Evolutionary conservation across 495 filamentous ascomycete species (phyloP).

Genomic region (Baudoinia panamericana): DNA sequence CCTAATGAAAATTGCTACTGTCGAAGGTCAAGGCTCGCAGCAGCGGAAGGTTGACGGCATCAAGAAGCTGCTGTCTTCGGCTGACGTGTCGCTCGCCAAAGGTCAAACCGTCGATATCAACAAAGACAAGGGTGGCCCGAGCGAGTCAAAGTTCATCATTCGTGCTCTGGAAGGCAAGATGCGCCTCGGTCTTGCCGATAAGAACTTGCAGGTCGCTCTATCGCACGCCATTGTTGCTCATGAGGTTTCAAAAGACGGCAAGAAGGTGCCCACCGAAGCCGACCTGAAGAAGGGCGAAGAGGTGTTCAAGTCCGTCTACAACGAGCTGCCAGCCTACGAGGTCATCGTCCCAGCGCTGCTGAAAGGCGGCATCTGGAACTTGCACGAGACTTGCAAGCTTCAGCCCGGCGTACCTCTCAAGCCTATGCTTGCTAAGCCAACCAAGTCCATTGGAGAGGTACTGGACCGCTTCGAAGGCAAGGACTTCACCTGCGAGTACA

Average conservation of each 20-base stretch:
- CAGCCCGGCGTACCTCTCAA: conserved; percentile 90
- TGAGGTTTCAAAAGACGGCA: conserved; percentile 53
- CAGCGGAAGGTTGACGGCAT: conserved; percentile 84
- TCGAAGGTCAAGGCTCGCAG: conserved; percentile 77
- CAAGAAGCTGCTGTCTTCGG: conserved; percentile 82
- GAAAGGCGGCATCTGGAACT: conserved; percentile 66
- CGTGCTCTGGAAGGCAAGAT: conserved; percentile 90
- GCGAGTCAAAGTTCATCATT: conserved; percentile 87
- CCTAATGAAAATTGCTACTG: conserved; percentile 74
- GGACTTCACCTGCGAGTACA: conserved; percentile 96
- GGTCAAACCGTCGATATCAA: conserved; percentile 58
- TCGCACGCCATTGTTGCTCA: conserved; percentile 78
- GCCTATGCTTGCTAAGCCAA: conserved; percentile 97
- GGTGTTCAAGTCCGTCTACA: conserved; percentile 81
- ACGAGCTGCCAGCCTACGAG: conserved; percentile 87
- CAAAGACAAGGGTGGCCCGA: conserved; percentile 84
- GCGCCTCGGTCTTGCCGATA: conserved; percentile 81
- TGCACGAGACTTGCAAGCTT: conserved; percentile 78
- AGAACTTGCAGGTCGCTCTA: conserved; percentile 74
- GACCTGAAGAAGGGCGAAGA: conserved; percentile 72
- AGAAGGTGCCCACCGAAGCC: conserved; percentile 54
- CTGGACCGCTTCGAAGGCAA: conserved; percentile 92
- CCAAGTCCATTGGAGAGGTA: conserved; percentile 97
- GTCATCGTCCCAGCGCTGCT: conserved; percentile 84
- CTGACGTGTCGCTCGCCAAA: conserved; percentile 55